Conservation (phyloP, 2,329 filamentous ascomycete species). For the Stylonectria norvegica region DNA sequence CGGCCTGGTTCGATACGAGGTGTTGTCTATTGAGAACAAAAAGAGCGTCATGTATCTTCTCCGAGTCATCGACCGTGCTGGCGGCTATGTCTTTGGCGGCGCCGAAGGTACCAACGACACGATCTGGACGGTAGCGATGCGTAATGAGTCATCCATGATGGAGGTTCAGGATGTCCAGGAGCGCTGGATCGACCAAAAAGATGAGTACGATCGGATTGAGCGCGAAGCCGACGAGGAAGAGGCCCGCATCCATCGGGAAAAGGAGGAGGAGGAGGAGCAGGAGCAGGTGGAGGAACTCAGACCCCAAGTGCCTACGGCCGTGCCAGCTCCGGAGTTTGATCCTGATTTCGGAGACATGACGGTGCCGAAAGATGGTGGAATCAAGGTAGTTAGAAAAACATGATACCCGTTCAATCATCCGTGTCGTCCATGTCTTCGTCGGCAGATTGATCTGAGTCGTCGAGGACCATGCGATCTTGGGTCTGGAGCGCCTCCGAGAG, state of each 20-base stretch:
- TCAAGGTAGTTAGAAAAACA: constrained; percentile 68
- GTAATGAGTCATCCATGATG: constrained; percentile 68
- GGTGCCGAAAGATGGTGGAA: constrained; percentile 57
- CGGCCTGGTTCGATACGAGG: constrained; percentile 86
- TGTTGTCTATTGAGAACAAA: constrained; percentile 93
- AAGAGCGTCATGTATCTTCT: constrained; percentile 93
- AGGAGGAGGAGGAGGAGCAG: constrained; percentile 36
- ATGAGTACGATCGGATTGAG: constrained; percentile 81
- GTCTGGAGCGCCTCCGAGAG: constrained; percentile 16
- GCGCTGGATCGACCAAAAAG: constrained; percentile 88
- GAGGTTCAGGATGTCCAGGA: constrained; percentile 91
- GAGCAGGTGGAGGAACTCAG: no score
- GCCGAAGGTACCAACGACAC: constrained; percentile 92
- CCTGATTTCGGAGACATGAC: constrained; percentile 51
- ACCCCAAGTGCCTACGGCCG: constrained; percentile 17
- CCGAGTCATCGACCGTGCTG: constrained; percentile 83
- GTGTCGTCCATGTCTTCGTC: constrained; percentile 46
- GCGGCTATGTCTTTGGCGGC: constrained; percentile 87
- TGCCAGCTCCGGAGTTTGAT: constrained; percentile 34
- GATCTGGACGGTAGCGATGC: constrained; percentile 95
- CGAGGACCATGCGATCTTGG: constrained; percentile 37
- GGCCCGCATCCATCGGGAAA: constrained; percentile 46
- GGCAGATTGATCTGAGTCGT: constrained; percentile 42
- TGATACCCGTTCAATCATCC: constrained; percentile 45
- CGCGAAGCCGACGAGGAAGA: constrained; percentile 72